phyloP scores from a whole-genome alignment of 2,329 filamentous ascomycete species.

The Botrytis sinoallii region DNA sequence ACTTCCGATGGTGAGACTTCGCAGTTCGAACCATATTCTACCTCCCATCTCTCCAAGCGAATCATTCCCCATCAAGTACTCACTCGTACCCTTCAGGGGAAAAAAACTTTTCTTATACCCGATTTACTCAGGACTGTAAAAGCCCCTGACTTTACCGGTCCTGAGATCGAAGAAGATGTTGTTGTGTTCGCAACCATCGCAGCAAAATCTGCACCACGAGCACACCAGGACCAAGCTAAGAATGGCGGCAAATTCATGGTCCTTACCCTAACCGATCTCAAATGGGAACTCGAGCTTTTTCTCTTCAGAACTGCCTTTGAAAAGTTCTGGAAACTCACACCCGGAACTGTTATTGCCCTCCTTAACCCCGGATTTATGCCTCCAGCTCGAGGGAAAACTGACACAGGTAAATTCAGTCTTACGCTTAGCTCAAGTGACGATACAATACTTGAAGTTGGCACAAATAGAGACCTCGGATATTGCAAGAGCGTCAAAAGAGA shows the following conservation, averaged over 20 bases:
- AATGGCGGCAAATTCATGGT: conserved; percentile 86
- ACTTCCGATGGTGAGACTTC: conserved; percentile 50
- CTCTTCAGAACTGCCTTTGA: conserved; percentile 89
- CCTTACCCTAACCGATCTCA: conserved; percentile 79
- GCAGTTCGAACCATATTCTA: conserved; percentile 82
- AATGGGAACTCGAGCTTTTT: conserved; percentile 88
- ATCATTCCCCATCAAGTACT: conserved; percentile 79
- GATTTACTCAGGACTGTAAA: conserved; percentile 80
- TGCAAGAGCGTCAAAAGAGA: conserved; percentile 85
- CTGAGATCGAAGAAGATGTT: conserved; percentile 80
- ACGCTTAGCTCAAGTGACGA: conserved; percentile 84
- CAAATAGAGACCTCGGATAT: conserved; percentile 78
- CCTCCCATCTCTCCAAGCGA: conserved; percentile 76
- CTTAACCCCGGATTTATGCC: conserved; percentile 91
- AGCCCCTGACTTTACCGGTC: conserved; percentile 75
- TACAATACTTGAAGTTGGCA: conserved; percentile 84
- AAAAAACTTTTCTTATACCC: conserved; percentile 74
- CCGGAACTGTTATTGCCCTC: conserved; percentile 88
- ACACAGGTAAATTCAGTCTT: conserved; percentile 81
- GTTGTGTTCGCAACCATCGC: conserved; percentile 87
- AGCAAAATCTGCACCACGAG: conserved; percentile 77
- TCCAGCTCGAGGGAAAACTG: conserved; percentile 68
- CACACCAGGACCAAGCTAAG: conserved; percentile 51
- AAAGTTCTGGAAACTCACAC: conserved; percentile 88
- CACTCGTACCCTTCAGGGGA: conserved; percentile 72